Evolutionary conservation across 306 rosid genomes (phyloP).

Genomic region (Citrullus colocynthis): DNA sequence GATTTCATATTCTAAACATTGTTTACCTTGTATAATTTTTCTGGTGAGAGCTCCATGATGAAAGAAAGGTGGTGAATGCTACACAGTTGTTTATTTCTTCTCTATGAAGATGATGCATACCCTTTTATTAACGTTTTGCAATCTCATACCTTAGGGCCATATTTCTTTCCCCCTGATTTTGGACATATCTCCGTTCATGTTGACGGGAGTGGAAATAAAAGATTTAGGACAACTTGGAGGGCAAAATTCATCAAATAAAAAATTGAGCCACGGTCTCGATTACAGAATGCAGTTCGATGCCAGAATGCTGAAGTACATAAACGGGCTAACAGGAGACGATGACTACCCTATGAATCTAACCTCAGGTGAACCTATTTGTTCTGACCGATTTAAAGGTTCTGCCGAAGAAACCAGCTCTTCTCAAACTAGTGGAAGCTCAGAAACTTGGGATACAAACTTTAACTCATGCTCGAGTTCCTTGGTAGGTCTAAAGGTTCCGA

Average conservation of each 20-base stretch:
- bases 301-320: constrained; percentile 15
- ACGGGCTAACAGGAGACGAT: constrained; percentile 17
- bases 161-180: constrained; percentile 63
- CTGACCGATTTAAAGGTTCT: constrained; percentile 15
- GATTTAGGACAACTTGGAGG: constrained; percentile 21
- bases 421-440: constrained; percentile 23
- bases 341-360: constrained; percentile 10
- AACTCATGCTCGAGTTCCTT: constrained; percentile 18
- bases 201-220: constrained; percentile 42
- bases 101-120: not conserved
- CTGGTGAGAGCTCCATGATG: not conserved
- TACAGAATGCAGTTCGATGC: constrained; percentile 22
- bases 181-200: constrained; percentile 56
- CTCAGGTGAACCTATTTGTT: constrained; percentile 13
- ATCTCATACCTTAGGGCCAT: constrained; percentile 47
- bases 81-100: not conserved
- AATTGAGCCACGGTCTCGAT: constrained; percentile 17
- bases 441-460: constrained; percentile 18
- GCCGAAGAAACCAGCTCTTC: constrained; percentile 14
- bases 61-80: not conserved
- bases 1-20: not conserved
- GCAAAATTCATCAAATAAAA: constrained; percentile 12
- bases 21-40: not conserved
- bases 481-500: constrained; percentile 23
- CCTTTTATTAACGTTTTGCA: no score